Evolutionary conservation across 805 yeast genomes (phyloP), one percentile per base, ranked within the genome.

Genomic region (Saccharomyces jurei): DNA sequence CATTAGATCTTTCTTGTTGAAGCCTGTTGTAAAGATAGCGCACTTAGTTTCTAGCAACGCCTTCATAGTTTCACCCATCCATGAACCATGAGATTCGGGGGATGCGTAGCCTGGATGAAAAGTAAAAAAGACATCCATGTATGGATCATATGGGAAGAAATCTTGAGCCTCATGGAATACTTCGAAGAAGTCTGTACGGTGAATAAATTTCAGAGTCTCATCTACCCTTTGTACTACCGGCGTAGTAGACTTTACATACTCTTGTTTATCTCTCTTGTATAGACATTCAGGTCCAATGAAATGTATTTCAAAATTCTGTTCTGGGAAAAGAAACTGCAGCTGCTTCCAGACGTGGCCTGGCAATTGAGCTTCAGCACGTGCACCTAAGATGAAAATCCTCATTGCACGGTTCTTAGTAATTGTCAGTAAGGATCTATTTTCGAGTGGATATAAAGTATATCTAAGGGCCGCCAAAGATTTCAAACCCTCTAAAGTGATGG

Each of bases 321-420:
- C 82, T 14, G 98, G 97, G 74, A 90, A 87, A 54, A 94, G 73
- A 67, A 81, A 89, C 29, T 89, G 84, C 59, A 94, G 74, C 73
- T 94, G 98, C 70, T 88, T 87, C 99, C 99, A 94, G 48, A 91
- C 92, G 68, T 87, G 95, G 29, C 88, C 87, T 3, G 99, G 99
- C 54, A 94, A 76, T 77, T 89, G 88, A 13, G 96, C 84, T 73
- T 94, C 99, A 62, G 95, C 88, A 60, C 95, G 82, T 4, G 99
- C 88, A 27, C 97, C 97, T 47, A 94, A 74, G 52, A 94, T 80
- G 71, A 94, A 94, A 41, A 94, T 76, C 63, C 99, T 82, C 76
- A 92, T 77, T 28, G 98, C 95, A 63, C 96, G 80, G 62, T 90
- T 96, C 63, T 85, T 87, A 69, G 86, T 73, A 14, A 83, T 79